Conservation (phyloP, 129 eudicot genomes). For the Artemisia argyi region DNA sequence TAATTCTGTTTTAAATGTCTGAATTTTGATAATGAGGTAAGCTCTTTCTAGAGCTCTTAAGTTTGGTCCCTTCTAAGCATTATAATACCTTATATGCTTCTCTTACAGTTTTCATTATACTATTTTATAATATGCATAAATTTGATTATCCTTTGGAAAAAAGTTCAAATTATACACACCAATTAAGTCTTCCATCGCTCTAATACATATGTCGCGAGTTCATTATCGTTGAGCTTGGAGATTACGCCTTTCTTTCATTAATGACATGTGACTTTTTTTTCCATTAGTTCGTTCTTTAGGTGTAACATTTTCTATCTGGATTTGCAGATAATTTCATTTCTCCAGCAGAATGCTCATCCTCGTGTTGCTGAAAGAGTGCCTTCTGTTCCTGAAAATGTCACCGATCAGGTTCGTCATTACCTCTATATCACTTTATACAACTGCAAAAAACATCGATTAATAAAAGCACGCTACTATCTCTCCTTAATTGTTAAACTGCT, state of each 20-base stretch:
- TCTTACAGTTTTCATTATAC: not conserved
- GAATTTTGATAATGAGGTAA: not conserved
- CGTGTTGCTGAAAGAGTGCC: slow-evolving; percentile 88
- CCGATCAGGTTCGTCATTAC: slow-evolving; percentile 72
- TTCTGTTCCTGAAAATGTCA: slow-evolving; percentile 91
- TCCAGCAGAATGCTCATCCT: slow-evolving; percentile 99
- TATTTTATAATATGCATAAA: not conserved
- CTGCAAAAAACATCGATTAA: not conserved
- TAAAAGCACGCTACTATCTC: not conserved
- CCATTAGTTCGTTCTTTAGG: not conserved
- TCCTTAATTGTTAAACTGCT: no score
- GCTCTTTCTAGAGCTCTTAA: not conserved
- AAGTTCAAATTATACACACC: no score
- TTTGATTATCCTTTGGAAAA: not conserved
- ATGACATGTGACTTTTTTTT: no score
- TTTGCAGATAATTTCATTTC: slow-evolving; percentile 83
- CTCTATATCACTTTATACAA: not conserved
- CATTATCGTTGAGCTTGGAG: not conserved
- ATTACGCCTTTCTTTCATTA: not conserved
- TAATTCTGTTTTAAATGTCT: not conserved
- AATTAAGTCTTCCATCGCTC: not conserved
- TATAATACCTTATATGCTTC: not conserved
- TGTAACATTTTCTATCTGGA: slow-evolving; percentile 19
- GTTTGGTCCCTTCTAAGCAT: not conserved
- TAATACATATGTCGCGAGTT: not conserved